Base-by-base conservation (phyloP, 495 filamentous ascomycete species). In the Margaritispora aquatica region DNA sequence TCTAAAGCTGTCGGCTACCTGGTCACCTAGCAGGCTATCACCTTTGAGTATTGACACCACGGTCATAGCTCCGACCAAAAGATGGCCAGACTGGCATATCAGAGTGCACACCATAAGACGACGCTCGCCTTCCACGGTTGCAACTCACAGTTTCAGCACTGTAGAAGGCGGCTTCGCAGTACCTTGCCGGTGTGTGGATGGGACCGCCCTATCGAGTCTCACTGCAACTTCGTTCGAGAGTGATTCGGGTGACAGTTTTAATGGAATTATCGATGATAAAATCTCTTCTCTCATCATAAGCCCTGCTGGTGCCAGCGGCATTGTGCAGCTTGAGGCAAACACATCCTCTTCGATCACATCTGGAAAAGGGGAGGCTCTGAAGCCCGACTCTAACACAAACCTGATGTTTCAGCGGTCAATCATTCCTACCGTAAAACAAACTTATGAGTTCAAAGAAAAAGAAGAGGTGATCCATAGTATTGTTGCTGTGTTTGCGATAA, bases 301-400 rank as follows among this genome's bases (percentile, higher is more conserved):
- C 0, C 63, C 71, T 47, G 58, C 62, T 23, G 80, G 82, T 0
- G 80, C 77, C 46, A 77, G 81, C 3, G 80, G 82, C 0, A 76
- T 83, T 46, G 69, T 71, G 17, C 76, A 81, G 57, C 59, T 82
- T 62, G 68, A 22, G 53, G 63, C 1, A 19, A 34, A 34, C 29
- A n/a, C 29, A 34, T 34, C 29, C 5, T 34, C 29, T 5, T 13
- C 13, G 29, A 5, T 5, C 13, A 13, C 17, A 10, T 26, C 55
- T 17, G 67, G 78, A n/a, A 59, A 63, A 11, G 77, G 77, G 1
- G 65, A 63, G 11, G 70, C 78, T 26, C 70, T 83, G 36, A 69
- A 80, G 8, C 75, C 77, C 0, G 83, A 86, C 70, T 75, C 81
- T 0, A 84, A 86, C 56, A 78, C 78, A 31, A 84, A 84, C 59